Conservation (phyloP, 2,329 filamentous ascomycete species). For the Dendrostoma leiphaemia region DNA sequence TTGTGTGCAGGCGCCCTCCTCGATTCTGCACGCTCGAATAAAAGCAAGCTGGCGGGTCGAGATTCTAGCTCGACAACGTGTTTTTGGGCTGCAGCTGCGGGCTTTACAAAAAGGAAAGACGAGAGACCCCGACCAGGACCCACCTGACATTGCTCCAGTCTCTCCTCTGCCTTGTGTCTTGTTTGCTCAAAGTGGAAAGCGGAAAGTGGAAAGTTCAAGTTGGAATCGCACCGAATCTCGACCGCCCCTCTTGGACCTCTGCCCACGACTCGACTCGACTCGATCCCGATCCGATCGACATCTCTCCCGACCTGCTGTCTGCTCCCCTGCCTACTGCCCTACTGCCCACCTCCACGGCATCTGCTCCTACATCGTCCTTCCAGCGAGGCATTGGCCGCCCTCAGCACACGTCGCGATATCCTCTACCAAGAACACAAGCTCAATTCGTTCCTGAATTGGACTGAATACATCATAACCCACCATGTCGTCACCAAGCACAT, state of each 20-base stretch:
- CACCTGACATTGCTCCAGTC: too few species aligned
- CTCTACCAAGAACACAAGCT: too few species aligned
- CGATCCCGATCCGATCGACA: too few species aligned
- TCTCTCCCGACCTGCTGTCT: too few species aligned
- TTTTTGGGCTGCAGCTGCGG: too few species aligned
- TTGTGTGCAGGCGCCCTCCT: too few species aligned
- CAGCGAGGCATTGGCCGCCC: neutral
- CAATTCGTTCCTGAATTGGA: neutral
- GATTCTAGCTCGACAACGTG: too few species aligned
- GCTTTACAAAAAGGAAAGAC: too few species aligned
- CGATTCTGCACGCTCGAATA: too few species aligned
- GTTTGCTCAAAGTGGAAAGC: neutral
- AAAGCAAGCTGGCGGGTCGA: too few species aligned
- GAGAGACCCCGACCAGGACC: too few species aligned
- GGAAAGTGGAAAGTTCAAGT: too few species aligned
- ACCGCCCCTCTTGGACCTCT: neutral
- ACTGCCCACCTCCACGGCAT: neutral
- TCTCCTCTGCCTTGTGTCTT: neutral
- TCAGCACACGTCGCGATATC: neutral
- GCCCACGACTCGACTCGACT: neutral
- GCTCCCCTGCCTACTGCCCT: neutral
- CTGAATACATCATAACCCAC: conserved; percentile 18
- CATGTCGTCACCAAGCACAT: conserved; percentile 60
- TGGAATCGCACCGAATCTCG: conserved; percentile 13
- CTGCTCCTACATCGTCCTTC: neutral